Base-by-base conservation (phyloP, 2,329 filamentous ascomycete species). In the Ascosphaera aggregata region DNA sequence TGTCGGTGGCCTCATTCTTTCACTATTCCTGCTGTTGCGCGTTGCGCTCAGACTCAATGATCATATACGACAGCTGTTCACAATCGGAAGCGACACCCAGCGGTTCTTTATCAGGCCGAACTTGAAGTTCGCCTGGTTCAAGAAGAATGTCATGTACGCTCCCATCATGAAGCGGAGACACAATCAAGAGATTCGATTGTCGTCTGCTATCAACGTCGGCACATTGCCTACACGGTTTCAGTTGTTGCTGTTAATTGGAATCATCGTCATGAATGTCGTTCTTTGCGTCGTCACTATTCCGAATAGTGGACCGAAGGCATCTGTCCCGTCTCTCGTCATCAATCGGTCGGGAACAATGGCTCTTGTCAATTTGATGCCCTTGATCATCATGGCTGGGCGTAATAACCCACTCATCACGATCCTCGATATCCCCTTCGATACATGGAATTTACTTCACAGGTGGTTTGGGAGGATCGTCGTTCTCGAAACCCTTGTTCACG, bases 21-120 rank as follows among this genome's bases (percentile, higher is more conserved):
- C 55, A 27, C 64, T 66, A 38, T 63, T 85, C 48, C 64, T 80
- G 45, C 47, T 74, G 44, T 86, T 80, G 69, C 72, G 76, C 43
- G 54, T 75, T 44, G 57, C 63, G 40, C 65, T 72, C 38, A 64
- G 68, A 40, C 58, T 78, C 41, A 62, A 70, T 42, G 71, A 67
- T 46, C 76, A 89, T 51, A 62, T 85, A 30, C 72, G 84, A 45
- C 76, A 70, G 18, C 64, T 92, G 35, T 67, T 77, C 34, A 81
- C 75, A 50, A 67, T 93, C 46, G 76, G 70, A 59, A 82, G 81
- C 59, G 76, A 80, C 45, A 76, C 66, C 1, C 84, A 93, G 55
- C 66, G 69, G 43, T 93, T 82, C 61, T 93, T 85, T 52, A 67
- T 74, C 36, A 60, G 63, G 18, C 67, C 77, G 4, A 46, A 59